Evolutionary conservation across 768 basidiomycete species (phyloP), one percentile per base, ranked within the genome.

Genomic region (Tylopilus plumbeoviolaceoides): DNA sequence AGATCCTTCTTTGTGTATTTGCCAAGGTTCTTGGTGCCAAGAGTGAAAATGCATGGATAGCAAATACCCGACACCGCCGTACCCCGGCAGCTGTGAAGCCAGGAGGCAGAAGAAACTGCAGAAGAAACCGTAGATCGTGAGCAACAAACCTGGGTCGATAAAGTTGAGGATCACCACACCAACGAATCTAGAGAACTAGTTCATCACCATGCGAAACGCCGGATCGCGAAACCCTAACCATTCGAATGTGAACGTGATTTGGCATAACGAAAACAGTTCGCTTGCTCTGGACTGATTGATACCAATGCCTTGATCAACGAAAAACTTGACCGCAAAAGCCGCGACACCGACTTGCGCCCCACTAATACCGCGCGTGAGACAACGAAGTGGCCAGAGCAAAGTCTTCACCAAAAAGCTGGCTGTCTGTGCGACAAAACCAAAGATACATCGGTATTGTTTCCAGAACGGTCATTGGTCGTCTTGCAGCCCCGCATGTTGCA

Each of bases 341-440:
- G 84, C 85, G 27, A 87, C 82, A 4, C 72, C 82, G 9, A 86
- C 82, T 68, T 86, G 83, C 5, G 84, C 82, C 27, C 83, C 84
- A 21, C 81, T 78, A 36, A 31, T n/a, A n/a, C n/a, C n/a, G n/a
- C n/a, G n/a, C n/a, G n/a, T n/a, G n/a, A n/a, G n/a, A n/a, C n/a
- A n/a, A n/a, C n/a, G n/a, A n/a, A n/a, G n/a, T n/a, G n/a, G n/a
- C n/a, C n/a, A n/a, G n/a, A n/a, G n/a, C n/a, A n/a, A n/a, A n/a
- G n/a, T n/a, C n/a, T n/a, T n/a, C n/a, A n/a, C n/a, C n/a, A n/a
- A n/a, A n/a, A n/a, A 27, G 69, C 81, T 47, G 39, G 76, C 70
- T 41, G 82, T 89, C 65, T 90, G 88, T 18, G 85, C 85, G 50
- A 87, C 77, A 59, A 79, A 87, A 28, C 87, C 87, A 62, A 87